Evolutionary conservation across 805 yeast genomes (phyloP).

Genomic region (Pichia californica): DNA sequence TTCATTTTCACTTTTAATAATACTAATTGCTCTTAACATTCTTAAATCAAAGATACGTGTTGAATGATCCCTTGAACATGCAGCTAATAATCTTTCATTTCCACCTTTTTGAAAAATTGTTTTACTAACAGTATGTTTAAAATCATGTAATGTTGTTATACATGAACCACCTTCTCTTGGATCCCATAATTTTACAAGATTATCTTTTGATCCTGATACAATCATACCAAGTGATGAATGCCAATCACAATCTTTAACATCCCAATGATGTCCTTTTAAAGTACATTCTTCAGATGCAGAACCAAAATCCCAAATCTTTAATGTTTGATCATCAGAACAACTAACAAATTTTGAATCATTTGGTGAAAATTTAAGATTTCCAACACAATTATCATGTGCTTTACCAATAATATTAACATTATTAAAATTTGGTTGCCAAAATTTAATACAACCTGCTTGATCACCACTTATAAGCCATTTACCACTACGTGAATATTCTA

Average conservation of each 20-base stretch:
- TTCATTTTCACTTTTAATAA: constrained; percentile 65
- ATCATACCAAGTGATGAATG: constrained; percentile 82
- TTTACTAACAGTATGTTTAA: constrained; percentile 88
- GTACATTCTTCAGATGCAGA: constrained; percentile 77
- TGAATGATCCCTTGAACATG: constrained; percentile 84
- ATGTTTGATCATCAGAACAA: constrained; percentile 83
- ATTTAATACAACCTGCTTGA: constrained; percentile 84
- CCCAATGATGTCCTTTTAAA: constrained; percentile 96
- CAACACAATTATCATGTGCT: constrained; percentile 74
- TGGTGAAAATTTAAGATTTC: constrained; percentile 86
- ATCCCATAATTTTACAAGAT: constrained; percentile 91
- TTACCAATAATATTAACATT: constrained; percentile 74
- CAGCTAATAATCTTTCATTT: constrained; percentile 70
- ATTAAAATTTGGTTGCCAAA: constrained; percentile 97
- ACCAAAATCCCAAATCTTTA: constrained; percentile 93
- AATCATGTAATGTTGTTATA: constrained; percentile 78
- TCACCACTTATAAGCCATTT: constrained; percentile 96
- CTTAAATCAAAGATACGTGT: constrained; percentile 84
- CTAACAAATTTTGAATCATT: constrained; percentile 89
- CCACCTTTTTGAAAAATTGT: constrained; percentile 70
- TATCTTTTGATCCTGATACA: constrained; percentile 93
- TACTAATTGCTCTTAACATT: constrained; percentile 68
- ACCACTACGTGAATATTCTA: constrained; percentile 80
- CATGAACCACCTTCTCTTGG: constrained; percentile 75
- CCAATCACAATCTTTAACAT: constrained; percentile 96